Evolutionary conservation across 1,139 yeast genomes (phyloP), one percentile per base, ranked within the genome.

Genomic region (Komagataea norvegica): DNA sequence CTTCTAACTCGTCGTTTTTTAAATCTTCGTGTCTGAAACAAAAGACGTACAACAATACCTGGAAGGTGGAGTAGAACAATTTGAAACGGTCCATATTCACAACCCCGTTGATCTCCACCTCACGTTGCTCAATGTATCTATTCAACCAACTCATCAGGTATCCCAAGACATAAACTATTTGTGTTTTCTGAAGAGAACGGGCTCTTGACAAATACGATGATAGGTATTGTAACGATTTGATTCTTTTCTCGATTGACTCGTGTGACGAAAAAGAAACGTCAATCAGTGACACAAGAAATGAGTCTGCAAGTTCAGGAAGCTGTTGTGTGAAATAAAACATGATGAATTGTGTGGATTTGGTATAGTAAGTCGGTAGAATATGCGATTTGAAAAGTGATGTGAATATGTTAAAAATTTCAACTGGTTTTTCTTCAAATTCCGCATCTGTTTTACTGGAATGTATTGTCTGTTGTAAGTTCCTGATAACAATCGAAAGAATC

Each of bases 151-250:
- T 80, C 24, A 84, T 74, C 34, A 91, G 66, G 55, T 85, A 85
- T 45, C 86, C 76, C 11, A 86, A 77, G 13, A 89, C 88, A 54
- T 83, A 84, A 5, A 82, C 72, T 25, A 89, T 71, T 58, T 88
- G 96, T 32, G 76, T 71, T 36, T 76, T 74, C 1, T 87, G 69
- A 24, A 91, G 66, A 29, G 74, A 74, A 48, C 79, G 77, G 10
- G 96, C 96, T 41, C 99, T 72, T 1, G 97, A 95, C 44, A 91
- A 77, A 56, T 82, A 91, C 4, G 96, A 87, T 1, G 96, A 82
- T 38, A 91, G 70, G 56, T 91, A 91, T 61, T 91, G 97, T 74
- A 89, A 74, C 5, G 96, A 84, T 62, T 88, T 88, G 46, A 88
- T 77, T 47, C 95, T 72, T 49, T 77, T 79, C 43, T 86, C 93